Percentiles rank a stretch among this genome's conserved stretches.
phyloP scores from a whole-genome alignment of 345 rosid genomes.

The Eucalyptus paniculata region DNA sequence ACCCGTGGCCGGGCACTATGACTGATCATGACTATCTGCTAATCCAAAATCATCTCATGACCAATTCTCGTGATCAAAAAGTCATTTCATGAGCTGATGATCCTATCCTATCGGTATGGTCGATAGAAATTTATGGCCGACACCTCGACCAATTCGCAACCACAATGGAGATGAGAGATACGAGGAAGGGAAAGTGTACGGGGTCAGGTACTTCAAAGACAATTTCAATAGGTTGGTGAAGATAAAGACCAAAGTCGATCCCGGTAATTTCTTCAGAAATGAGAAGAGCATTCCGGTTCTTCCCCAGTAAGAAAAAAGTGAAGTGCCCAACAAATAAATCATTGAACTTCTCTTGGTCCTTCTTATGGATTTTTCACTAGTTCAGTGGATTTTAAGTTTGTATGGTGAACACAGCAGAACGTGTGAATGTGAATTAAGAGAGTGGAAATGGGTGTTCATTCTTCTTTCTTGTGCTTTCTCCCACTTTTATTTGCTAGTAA shows the following conservation, averaged over 20 bases:
- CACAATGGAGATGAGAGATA: slow-evolving; percentile 3
- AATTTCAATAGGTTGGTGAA: slow-evolving; percentile 43
- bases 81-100: no score
- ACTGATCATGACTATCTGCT: no score
- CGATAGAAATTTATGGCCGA: no score
- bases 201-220: slow-evolving; percentile 27
- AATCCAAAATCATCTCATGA: no score
- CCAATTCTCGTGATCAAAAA: no score
- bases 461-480: not conserved
- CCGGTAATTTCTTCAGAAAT: slow-evolving; percentile 35
- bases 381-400: not conserved
- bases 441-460: not conserved
- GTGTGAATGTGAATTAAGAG: not conserved
- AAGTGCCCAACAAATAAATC: not conserved
- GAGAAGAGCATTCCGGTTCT: slow-evolving; percentile 59
- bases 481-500: no score
- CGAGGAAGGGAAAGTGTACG: slow-evolving; percentile 24
- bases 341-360: not conserved
- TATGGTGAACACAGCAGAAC: not conserved
- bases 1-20: no score
- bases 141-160: no score
- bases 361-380: not conserved
- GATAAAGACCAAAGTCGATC: slow-evolving; percentile 45
- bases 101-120: no score
- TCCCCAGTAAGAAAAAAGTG: not conserved